phyloP scores from a whole-genome alignment of 257 asterid genomes.

The Knoxia roxburghii region DNA sequence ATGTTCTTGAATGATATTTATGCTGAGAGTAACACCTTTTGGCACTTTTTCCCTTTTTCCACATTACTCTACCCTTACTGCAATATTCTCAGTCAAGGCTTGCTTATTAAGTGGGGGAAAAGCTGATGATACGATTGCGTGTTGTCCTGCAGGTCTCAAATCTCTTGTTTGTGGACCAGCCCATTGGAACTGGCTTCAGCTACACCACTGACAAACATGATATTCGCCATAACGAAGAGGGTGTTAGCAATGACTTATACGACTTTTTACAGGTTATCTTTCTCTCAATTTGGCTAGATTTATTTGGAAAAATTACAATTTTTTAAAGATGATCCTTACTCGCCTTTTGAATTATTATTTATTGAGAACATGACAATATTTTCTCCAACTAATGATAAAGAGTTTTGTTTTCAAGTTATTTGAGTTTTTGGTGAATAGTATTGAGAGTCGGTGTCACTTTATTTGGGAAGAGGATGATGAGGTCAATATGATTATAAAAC shows the following conservation, averaged over 20 bases:
- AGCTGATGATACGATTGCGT: slow-evolving; percentile 14
- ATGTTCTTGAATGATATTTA: background rate
- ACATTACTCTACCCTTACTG: background rate
- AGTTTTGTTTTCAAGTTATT: background rate
- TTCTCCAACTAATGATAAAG: background rate
- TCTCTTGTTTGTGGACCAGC: slow-evolving; percentile 91
- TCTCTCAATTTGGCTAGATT: background rate
- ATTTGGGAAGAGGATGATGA: background rate
- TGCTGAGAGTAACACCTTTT: background rate
- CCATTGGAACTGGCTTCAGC: slow-evolving; percentile 97
- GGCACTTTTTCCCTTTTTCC: background rate
- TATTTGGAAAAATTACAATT: background rate
- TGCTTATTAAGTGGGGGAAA: slow-evolving; percentile 2
- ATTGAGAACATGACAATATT: background rate
- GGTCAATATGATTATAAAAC: background rate
- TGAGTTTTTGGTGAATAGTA: background rate
- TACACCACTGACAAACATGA: slow-evolving; percentile 78
- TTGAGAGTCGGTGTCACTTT: background rate
- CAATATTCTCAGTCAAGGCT: background rate
- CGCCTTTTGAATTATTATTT: background rate
- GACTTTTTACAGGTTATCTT: slow-evolving; percentile 78
- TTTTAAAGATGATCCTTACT: background rate
- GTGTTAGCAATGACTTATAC: slow-evolving; percentile 85
- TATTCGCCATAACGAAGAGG: slow-evolving; percentile 75
- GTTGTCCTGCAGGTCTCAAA: slow-evolving; percentile 71